phyloP scores from a whole-genome alignment of 768 basidiomycete genomes.

The Cystofilobasidium capitatum region DNA sequence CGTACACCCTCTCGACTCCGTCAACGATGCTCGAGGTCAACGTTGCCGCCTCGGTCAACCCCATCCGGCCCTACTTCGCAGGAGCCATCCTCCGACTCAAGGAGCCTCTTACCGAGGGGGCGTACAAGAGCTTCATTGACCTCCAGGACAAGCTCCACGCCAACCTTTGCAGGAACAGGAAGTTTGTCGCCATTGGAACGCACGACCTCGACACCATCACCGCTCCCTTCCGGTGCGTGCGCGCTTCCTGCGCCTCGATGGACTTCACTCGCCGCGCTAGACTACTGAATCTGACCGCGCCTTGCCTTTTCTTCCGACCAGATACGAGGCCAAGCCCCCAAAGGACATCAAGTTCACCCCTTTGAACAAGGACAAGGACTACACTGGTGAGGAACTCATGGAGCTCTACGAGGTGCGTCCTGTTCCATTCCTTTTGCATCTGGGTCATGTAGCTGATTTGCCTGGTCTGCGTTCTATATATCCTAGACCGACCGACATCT shows the following conservation, averaged over 20 bases:
- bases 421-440: background rate
- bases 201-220: constrained; percentile 87
- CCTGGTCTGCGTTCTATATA: background rate
- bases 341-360: constrained; percentile 86
- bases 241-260: constrained; percentile 30
- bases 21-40: constrained; percentile 52
- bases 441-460: background rate
- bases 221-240: constrained; percentile 74
- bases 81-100: constrained; percentile 83
- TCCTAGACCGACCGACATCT: constrained; percentile 81
- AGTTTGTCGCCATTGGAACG: constrained; percentile 91
- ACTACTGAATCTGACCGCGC: background rate
- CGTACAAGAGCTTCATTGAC: constrained; percentile 95
- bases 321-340: constrained; percentile 46
- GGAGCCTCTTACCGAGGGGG: constrained; percentile 66
- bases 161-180: constrained; percentile 80
- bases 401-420: constrained; percentile 71
- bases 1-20: constrained; percentile 65
- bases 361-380: constrained; percentile 64
- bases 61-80: constrained; percentile 82
- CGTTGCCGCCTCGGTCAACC: constrained; percentile 37
- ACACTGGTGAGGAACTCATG: constrained; percentile 87
- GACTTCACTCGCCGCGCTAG: too few relatives aligned
- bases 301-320: background rate
- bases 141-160: constrained; percentile 98